Conservation (phyloP, 176 grass and related monocot species). For the Hordeum marinum region DNA sequence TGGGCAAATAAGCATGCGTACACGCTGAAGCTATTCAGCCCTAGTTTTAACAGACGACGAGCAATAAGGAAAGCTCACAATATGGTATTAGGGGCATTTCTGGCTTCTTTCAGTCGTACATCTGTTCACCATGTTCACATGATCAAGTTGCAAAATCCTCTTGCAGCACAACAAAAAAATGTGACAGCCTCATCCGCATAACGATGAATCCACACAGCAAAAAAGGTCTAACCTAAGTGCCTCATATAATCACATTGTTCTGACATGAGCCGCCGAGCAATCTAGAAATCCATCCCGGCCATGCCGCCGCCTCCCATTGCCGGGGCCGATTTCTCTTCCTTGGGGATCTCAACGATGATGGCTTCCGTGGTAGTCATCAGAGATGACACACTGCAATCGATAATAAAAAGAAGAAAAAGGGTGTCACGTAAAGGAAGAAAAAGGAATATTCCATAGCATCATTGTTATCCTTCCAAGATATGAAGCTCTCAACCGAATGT, state of each 20-base stretch:
- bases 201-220: background rate
- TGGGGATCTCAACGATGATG: conserved; percentile 55
- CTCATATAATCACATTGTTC: conserved; percentile 23
- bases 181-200: background rate
- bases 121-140: background rate
- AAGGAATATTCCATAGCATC: background rate
- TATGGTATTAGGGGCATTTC: too few relatives aligned
- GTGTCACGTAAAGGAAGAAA: background rate
- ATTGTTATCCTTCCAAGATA: background rate
- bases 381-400: conserved; percentile 60
- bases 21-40: too few relatives aligned
- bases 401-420: background rate
- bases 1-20: too few relatives aligned
- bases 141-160: background rate
- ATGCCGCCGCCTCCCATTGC: conserved; percentile 32
- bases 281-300: conserved; percentile 55
- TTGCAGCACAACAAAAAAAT: background rate
- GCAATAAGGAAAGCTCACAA: too few relatives aligned
- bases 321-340: conserved; percentile 30
- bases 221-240: background rate
- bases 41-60: too few relatives aligned
- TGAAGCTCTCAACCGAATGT: background rate
- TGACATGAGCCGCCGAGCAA: background rate
- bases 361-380: conserved; percentile 74
- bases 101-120: background rate